Conservation (phyloP, 805 yeast species). For the Saccharomycopsis sp. region DNA sequence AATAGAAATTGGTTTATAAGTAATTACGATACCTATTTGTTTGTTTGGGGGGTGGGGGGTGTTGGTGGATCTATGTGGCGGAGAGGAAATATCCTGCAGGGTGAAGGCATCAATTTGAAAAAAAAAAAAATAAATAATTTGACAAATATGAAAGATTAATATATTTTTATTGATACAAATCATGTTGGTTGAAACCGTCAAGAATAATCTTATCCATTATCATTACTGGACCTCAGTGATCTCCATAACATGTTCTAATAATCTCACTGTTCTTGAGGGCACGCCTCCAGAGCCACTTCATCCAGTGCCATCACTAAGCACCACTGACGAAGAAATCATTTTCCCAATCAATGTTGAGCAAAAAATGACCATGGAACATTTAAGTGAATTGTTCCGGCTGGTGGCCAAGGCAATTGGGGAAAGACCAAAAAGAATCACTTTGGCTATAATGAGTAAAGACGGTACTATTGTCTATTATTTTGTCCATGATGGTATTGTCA, state of each 20-base stretch:
- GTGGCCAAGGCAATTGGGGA: not conserved
- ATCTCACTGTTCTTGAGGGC: not conserved
- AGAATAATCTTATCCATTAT: slow-evolving; percentile 7
- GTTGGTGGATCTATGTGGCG: too few species aligned
- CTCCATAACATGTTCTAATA: not conserved
- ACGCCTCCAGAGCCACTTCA: slow-evolving; percentile 13
- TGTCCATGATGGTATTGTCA: slow-evolving; percentile 56
- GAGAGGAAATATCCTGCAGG: too few species aligned
- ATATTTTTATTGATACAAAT: too few species aligned
- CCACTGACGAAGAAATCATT: slow-evolving; percentile 1
- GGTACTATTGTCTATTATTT: slow-evolving; percentile 68
- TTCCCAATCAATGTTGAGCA: slow-evolving; percentile 5
- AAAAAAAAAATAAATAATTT: too few species aligned
- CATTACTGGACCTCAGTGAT: slow-evolving; percentile 2
- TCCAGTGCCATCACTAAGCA: slow-evolving; percentile 2
- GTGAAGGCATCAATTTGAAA: too few species aligned
- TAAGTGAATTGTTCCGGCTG: not conserved
- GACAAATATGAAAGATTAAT: too few species aligned
- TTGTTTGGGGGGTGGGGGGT: too few species aligned
- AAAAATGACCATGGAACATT: slow-evolving; percentile 3
- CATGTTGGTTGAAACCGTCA: slow-evolving; percentile 2
- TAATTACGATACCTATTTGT: too few species aligned
- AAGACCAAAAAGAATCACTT: slow-evolving; percentile 40
- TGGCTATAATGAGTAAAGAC: slow-evolving; percentile 56
- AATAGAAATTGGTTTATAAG: too few species aligned